Conservation (phyloP, 805 yeast species). For the Grigorovia jiainica region DNA sequence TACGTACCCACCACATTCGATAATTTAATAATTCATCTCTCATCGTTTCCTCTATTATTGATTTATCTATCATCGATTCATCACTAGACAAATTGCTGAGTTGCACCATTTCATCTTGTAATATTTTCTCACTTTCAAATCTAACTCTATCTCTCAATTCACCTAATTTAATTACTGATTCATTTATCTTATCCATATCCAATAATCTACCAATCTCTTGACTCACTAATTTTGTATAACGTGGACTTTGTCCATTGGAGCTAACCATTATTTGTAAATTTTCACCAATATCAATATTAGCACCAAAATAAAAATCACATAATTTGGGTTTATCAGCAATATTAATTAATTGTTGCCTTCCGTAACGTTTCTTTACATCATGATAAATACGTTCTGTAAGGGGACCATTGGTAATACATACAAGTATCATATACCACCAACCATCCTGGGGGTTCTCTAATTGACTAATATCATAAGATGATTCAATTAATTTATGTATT, state of each 20-base stretch:
- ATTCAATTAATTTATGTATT: neutral
- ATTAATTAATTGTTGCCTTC: slow-evolving; percentile 24
- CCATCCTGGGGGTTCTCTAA: neutral
- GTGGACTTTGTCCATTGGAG: slow-evolving; percentile 27
- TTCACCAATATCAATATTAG: slow-evolving; percentile 15
- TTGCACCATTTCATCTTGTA: too few relatives aligned
- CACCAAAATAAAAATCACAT: slow-evolving; percentile 30
- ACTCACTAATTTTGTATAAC: slow-evolving; percentile 25
- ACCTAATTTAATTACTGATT: slow-evolving; percentile 19
- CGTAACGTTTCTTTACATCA: slow-evolving; percentile 15
- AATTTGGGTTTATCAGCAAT: slow-evolving; percentile 29
- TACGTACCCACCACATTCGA: slow-evolving; percentile 27
- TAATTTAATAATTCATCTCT: slow-evolving; percentile 1
- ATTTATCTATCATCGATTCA: too few relatives aligned
- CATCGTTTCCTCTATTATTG: neutral
- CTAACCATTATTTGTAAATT: slow-evolving; percentile 19
- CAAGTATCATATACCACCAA: slow-evolving; percentile 23
- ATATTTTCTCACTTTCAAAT: neutral
- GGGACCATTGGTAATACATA: slow-evolving; percentile 22
- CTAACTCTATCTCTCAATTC: slow-evolving; percentile 17
- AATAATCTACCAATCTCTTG: slow-evolving; percentile 19
- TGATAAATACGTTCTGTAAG: slow-evolving; percentile 18
- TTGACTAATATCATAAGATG: neutral
- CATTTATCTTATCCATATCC: slow-evolving; percentile 12
- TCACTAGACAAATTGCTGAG: too few relatives aligned